phyloP scores from a whole-genome alignment of 192 early-diverging fungal species.

The Coemansia sp. region DNA sequence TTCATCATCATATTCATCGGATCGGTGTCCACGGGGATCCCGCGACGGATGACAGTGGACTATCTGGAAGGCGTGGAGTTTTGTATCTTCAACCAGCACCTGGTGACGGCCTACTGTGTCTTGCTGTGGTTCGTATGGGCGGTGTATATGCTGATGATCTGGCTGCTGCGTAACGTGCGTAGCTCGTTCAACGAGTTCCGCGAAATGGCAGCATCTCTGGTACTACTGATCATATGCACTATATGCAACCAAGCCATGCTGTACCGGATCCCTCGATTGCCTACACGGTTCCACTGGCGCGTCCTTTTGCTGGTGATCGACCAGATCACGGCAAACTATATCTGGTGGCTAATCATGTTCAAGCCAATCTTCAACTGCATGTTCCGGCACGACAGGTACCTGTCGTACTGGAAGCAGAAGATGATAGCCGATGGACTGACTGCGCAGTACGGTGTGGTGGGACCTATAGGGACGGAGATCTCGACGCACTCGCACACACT shows the following conservation, averaged over 20 bases:
- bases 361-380: conserved; percentile 47
- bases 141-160: conserved; percentile 47
- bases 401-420: conserved; percentile 45
- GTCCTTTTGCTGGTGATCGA: conserved; percentile 30
- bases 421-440: conserved; percentile 41
- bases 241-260: conserved; percentile 42
- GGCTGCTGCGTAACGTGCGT: conserved; percentile 52
- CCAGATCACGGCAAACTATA: conserved; percentile 43
- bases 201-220: conserved; percentile 42
- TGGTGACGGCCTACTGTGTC: conserved; percentile 32
- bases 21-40: conserved; percentile 29
- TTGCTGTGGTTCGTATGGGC: conserved; percentile 41
- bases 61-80: conserved; percentile 39
- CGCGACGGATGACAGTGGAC: conserved; percentile 28
- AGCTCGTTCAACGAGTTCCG: conserved; percentile 56
- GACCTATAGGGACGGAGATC: conserved; percentile 25
- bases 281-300: conserved; percentile 34
- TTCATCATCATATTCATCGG: conserved; percentile 22
- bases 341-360: conserved; percentile 56
- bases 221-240: conserved; percentile 29
- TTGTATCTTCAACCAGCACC: conserved; percentile 45
- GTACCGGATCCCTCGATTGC: conserved; percentile 27
- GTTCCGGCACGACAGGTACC: conserved; percentile 44
- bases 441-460: conserved; percentile 41
- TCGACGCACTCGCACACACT: conserved; percentile 34